Base-by-base conservation (phyloP, 2,329 filamentous ascomycete genomes). In the Byssochlamys sp. region DNA sequence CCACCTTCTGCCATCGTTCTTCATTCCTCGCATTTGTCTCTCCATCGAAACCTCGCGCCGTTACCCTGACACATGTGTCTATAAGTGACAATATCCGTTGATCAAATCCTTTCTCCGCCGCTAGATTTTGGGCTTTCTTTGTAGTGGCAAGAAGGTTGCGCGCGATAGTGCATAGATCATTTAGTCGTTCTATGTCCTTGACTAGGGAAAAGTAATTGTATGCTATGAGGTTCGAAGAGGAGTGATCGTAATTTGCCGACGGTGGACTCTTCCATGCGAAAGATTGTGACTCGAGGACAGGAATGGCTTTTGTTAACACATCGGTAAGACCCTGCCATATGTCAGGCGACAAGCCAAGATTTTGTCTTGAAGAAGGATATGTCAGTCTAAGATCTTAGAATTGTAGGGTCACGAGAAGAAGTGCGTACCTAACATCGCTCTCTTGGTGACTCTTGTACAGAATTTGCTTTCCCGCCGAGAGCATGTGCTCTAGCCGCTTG, bases 1-100 rank as follows among this genome's bases (percentile, higher is more conserved):
- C 82, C 56, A 85, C 81, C 69, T 80, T 81, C 70, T 85, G 82
- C 83, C 83, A 86, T 62, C 82, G 81, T 63, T 85, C 82, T 69
- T 86, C 82, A 58, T 85, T 83, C 55, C 80, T 76, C 3, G 80
- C 79, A 58, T 83, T 81, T 4, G 82, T 80, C 66, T 85, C 82
- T 31, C 84, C 84, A 69, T 86, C 84, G 60, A 84, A 87, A 0
- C 84, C 84, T 61, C 83, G 72, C 7, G 83, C 83, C 0, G 84
- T 86, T 11, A 86, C 83, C 54, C 82, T 76, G 10, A 87, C 83
- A 65, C 83, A 86, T 53, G 84, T 81, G 65, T 84, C 84, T 61
- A 86, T 80, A 52, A 87, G 68, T 45, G 80, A 79, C 61, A 85
- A 77, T 29, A 86, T 78, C 60, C 84, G 78, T 66, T 84, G 80